phyloP scores from a whole-genome alignment of 495 filamentous ascomycete species.

The Xylaria telfairii region DNA sequence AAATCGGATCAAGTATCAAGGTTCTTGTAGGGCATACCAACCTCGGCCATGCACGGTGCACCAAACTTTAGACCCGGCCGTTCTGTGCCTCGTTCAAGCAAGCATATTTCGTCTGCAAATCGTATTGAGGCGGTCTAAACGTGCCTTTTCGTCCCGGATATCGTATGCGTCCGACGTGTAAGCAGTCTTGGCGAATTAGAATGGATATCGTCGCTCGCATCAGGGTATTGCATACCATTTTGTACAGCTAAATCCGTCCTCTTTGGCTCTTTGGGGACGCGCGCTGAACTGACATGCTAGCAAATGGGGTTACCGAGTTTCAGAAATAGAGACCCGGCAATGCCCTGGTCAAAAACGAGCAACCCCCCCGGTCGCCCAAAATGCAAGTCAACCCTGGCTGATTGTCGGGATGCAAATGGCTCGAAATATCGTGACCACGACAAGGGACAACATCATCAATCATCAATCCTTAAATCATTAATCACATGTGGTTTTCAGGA shows the following conservation, averaged over 20 bases:
- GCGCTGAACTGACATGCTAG: not conserved
- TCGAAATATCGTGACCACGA: not conserved
- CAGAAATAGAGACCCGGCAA: slow-evolving; percentile 18
- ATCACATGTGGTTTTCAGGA: not conserved
- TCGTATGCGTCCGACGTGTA: not conserved
- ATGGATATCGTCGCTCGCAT: not conserved
- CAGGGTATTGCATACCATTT: not conserved
- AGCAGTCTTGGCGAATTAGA: not conserved
- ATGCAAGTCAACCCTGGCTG: slow-evolving; percentile 8
- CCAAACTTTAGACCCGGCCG: not conserved
- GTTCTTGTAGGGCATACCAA: slow-evolving; percentile 14
- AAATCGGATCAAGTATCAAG: slow-evolving; percentile 14
- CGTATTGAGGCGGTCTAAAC: not conserved
- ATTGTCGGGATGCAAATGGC: slow-evolving; percentile 2
- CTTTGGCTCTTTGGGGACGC: not conserved
- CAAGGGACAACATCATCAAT: not conserved
- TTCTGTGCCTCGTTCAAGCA: not conserved
- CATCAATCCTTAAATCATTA: not conserved
- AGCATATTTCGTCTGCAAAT: not conserved
- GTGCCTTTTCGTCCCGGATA: not conserved
- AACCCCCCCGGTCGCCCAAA: not conserved
- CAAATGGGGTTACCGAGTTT: slow-evolving; percentile 14
- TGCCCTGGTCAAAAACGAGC: slow-evolving; percentile 9
- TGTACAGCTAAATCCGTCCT: not conserved
- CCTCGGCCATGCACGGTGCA: slow-evolving; percentile 5